Conservation (phyloP, 352 stramenopile species). For the Globisporangium radiosum region DNA sequence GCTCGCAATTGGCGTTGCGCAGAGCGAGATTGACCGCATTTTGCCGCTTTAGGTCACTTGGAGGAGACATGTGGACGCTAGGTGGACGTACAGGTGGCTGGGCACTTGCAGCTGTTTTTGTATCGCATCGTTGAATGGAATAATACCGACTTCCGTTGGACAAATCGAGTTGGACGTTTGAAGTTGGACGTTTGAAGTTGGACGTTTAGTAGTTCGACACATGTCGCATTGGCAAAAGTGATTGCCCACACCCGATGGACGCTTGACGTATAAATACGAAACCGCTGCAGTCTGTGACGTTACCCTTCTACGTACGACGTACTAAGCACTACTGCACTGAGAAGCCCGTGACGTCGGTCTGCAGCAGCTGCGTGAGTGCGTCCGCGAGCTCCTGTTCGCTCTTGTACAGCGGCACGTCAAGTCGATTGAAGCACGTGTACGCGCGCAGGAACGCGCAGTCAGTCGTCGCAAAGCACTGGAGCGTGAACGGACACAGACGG, state of each 20-base stretch:
- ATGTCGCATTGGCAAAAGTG: neutral
- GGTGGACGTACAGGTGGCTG: too few relatives aligned
- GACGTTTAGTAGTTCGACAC: too few relatives aligned
- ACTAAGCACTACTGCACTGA: conserved; percentile 65
- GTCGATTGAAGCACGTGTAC: conserved; percentile 38
- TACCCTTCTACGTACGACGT: too few relatives aligned
- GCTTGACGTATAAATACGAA: too few relatives aligned
- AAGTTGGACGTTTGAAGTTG: too few relatives aligned
- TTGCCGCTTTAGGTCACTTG: conserved; percentile 9
- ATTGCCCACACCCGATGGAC: neutral
- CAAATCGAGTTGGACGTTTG: too few relatives aligned
- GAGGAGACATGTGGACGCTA: neutral
- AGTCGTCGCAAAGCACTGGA: conserved; percentile 24
- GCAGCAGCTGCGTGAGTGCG: conserved; percentile 82
- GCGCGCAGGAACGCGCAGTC: conserved; percentile 24
- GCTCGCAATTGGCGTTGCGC: conserved; percentile 22
- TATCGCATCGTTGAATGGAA: too few relatives aligned
- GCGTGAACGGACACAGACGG: conserved; percentile 42
- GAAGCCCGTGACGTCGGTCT: conserved; percentile 88
- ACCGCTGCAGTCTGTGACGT: too few relatives aligned
- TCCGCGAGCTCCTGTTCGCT: conserved; percentile 78
- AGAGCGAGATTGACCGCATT: conserved; percentile 16
- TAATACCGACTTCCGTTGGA: too few relatives aligned
- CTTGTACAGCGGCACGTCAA: conserved; percentile 89
- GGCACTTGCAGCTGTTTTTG: too few relatives aligned